Percentiles rank a stretch among this genome's conserved stretches.
phyloP scores from a whole-genome alignment of 2,329 filamentous ascomycete genomes.

The Alternaria sp. region DNA sequence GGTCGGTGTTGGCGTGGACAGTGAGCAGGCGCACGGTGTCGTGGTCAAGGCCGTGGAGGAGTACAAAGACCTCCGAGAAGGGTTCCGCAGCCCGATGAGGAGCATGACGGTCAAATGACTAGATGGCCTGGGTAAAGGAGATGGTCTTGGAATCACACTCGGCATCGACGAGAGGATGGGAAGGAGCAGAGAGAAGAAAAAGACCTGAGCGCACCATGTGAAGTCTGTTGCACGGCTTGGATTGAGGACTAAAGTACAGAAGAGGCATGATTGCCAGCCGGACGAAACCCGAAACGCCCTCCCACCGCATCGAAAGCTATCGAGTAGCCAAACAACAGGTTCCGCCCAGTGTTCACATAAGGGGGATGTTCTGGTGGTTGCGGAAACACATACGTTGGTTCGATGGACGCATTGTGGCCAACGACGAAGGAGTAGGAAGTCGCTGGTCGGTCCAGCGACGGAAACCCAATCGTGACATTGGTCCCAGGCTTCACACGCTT shows the following conservation, averaged over 20 bases:
- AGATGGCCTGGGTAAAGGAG: conserved; percentile 21
- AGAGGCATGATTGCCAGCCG: conserved; percentile 18
- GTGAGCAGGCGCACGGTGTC: conserved; percentile 78
- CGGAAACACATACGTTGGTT: conserved; percentile 39
- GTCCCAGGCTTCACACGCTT: conserved; percentile 41
- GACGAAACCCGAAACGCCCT: conserved; percentile 42
- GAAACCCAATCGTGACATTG: conserved; percentile 34
- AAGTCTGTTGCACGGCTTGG: not conserved
- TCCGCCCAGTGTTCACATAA: conserved; percentile 44
- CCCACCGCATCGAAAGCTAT: conserved; percentile 44
- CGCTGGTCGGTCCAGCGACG: conserved; percentile 17
- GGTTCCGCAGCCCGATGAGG: conserved; percentile 43
- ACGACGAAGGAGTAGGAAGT: conserved; percentile 36
- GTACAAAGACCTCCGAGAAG: conserved; percentile 51
- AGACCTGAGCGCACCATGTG: not conserved
- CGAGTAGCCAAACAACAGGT: conserved; percentile 40
- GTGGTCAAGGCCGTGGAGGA: conserved; percentile 72
- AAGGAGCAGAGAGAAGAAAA: not conserved
- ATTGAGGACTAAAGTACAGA: conserved; percentile 21
- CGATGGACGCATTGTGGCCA: conserved; percentile 30
- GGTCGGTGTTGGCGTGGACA: conserved; percentile 68
- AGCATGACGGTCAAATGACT: conserved; percentile 44
- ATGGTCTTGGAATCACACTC: conserved; percentile 16
- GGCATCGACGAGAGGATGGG: not conserved
- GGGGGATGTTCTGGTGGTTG: conserved; percentile 27